Base-by-base conservation (phyloP, 805 yeast species). In the Komagataella mondaviorum region DNA sequence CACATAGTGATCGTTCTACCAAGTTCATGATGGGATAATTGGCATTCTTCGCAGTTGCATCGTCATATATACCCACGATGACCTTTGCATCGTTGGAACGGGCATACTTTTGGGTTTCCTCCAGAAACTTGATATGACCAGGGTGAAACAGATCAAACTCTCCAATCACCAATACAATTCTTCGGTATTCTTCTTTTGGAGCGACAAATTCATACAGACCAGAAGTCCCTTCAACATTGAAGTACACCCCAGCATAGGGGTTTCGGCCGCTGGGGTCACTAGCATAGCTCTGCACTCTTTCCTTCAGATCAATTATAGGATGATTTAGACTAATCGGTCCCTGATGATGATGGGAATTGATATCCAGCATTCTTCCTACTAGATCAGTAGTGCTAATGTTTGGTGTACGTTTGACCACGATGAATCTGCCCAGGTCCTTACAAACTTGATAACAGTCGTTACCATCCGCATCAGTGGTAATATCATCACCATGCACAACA, bases 401-500 rank as follows among this genome's bases (percentile, higher is more conserved):
- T 12, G 89, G 91, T 0, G 99, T 93, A 57, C 99, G 73, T 66
- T 87, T 89, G 47, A 93, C 98, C n/a, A 88, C 88, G 18, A 83
- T 76, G 63, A 91, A 87, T 57, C 91, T 69, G n/a, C 95, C 96
- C 62, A 80, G 67, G 51, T 87, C 88, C 63, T 91, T 90, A 57
- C 90, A 87, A 23, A 65, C 73, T 53, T 85, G 83, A 67, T 93
- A 93, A 60, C 97, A 88, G 67, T 93, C 99, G 52, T 87, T 82
- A 2, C 99, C 99, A 61, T 88, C 76, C 14, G 96, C 96, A 66
- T 93, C 98, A 1, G 97, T 86, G 23, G 97, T 93, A 57, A 93
- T 88, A 63, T 93, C 99, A 66, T 93, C 99, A 6, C 99, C 99
- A 65, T 93, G 99, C 8, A 93, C 96, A n/a, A 93, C 99, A 63